Percentiles rank a stretch among this genome's conserved stretches.
These are phyloP conservation scores for Diaporthe amygdali DNA, from an alignment of 2,329 filamentous ascomycete species.

Conservation along the genomic window DNA sequence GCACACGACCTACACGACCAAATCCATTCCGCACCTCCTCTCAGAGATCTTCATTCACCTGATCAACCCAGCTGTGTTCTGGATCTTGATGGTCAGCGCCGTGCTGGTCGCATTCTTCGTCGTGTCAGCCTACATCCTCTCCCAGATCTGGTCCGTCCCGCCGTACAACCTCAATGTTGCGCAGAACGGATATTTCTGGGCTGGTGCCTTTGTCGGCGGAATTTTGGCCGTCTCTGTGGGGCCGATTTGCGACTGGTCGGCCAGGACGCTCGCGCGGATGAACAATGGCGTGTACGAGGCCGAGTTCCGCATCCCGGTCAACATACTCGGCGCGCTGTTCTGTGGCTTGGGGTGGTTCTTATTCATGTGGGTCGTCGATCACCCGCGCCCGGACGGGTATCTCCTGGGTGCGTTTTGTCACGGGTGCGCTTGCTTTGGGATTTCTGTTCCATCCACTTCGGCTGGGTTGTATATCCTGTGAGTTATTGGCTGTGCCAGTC, in stretches of 20 bases:
- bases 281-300: constrained; percentile 29
- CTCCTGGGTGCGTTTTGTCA: constrained; percentile 26
- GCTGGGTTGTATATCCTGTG: constrained; percentile 38
- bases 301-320: constrained; percentile 31
- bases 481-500: constrained; percentile 15
- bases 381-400: constrained; percentile 25
- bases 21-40: constrained; percentile 25
- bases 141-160: constrained; percentile 28
- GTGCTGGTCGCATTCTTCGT: constrained; percentile 29
- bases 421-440: constrained; percentile 27
- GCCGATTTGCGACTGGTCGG: constrained; percentile 30
- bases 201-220: constrained; percentile 45
- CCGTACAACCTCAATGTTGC: constrained; percentile 42
- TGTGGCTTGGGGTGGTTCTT: constrained; percentile 29
- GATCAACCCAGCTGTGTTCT: constrained; percentile 29
- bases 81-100: constrained; percentile 30
- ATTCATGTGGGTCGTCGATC: constrained; percentile 29
- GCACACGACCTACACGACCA: constrained; percentile 22
- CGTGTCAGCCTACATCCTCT: constrained; percentile 27
- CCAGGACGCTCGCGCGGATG: constrained; percentile 18
- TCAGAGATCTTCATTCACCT: constrained; percentile 28
- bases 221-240: constrained; percentile 40
- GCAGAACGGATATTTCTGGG: constrained; percentile 47
- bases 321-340: constrained; percentile 26
- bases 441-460: constrained; percentile 28